Base-by-base conservation (phyloP, 495 filamentous ascomycete genomes). In the Trichocladium antarcticum region DNA sequence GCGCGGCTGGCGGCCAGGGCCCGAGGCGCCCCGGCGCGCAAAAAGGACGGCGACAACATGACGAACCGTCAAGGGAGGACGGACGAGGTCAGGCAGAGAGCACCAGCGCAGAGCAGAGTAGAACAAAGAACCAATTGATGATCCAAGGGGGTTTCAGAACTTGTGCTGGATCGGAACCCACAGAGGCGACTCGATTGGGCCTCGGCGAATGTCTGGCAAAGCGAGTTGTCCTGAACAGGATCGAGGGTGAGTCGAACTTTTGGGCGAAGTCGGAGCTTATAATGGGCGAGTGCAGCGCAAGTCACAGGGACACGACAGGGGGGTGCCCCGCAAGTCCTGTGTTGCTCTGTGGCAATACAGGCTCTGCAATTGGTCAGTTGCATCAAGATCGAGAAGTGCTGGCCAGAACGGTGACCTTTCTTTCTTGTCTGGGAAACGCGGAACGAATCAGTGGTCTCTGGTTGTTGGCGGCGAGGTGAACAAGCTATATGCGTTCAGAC, bases 31-130 rank as follows among this genome's bases (percentile, higher is more conserved):
- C 67, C 60, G 32, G 64, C 62, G 46, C 66, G 62, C 49, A 70
- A 58, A 20, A 71, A 58, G 29, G 60, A 57, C 19, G 63, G 58
- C 22, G 66, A 57, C 39, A 69, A 51, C 69, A 72, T 72, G 47
- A 38, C 58, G 51, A 29, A 16, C 19, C 14, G 36, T 4, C 22
- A 29, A 42, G 17, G 32, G 38, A 20, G 16, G 20, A 15, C 22
- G 44, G 29, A 31, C n/a, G 47, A 39, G n/a, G n/a, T n/a, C 16
- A 15, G 17, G 22, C 50, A 39, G 22, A 44, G 20, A 34, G 15
- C 32, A 29, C 0, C 15, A 40, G 32, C 10, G 31, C n/a, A 50
- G 36, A 27, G 4, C 19, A 31, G 45, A 29, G 34, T 14, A 34
- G 28, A 21, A 36, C 9, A 34, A 38, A 46, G 24, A 38, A 43